These are phyloP conservation scores for Nitzschia inconspicua DNA, from an alignment of 108 stramenopile genomes.

Conservation along the genomic window DNA sequence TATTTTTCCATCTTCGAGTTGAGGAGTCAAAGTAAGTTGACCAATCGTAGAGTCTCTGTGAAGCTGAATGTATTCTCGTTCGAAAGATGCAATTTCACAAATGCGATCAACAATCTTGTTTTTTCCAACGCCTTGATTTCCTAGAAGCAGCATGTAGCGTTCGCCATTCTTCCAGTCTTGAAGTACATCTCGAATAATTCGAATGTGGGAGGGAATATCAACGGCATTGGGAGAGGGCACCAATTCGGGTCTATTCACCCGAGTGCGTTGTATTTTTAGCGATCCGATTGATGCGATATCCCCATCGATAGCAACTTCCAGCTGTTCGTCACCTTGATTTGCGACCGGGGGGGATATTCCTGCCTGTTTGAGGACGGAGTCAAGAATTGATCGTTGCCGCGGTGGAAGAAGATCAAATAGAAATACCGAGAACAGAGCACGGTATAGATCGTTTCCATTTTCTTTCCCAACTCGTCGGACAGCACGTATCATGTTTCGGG, in stretches of 20 bases:
- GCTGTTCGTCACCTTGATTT: too few species aligned
- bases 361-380: conserved; percentile 16
- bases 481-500: conserved; percentile 26
- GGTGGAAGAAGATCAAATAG: conserved; percentile 30
- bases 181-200: conserved; percentile 28
- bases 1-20: conserved; percentile 68
- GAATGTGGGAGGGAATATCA: conserved; percentile 44
- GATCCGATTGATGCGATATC: conserved; percentile 27
- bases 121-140: conserved; percentile 93
- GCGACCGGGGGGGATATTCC: not conserved
- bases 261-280: conserved; percentile 10
- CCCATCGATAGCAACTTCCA: not conserved
- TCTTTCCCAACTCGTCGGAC: conserved; percentile 11
- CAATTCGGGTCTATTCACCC: conserved; percentile 28
- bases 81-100: conserved; percentile 50
- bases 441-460: conserved; percentile 4
- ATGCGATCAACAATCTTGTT: conserved; percentile 81
- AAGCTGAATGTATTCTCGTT: conserved; percentile 92
- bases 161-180: conserved; percentile 50
- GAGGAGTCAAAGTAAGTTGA: conserved; percentile 56
- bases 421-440: conserved; percentile 13
- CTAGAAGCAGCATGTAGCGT: conserved; percentile 64
- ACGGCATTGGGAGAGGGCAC: conserved; percentile 46
- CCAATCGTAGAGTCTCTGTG: conserved; percentile 89
- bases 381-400: conserved; percentile 21